A percentile compares a stretch with the other conserved stretches of the same genome.
Conservation (phyloP, 2,329 filamentous ascomycete genomes). For the Graphium sp. region DNA sequence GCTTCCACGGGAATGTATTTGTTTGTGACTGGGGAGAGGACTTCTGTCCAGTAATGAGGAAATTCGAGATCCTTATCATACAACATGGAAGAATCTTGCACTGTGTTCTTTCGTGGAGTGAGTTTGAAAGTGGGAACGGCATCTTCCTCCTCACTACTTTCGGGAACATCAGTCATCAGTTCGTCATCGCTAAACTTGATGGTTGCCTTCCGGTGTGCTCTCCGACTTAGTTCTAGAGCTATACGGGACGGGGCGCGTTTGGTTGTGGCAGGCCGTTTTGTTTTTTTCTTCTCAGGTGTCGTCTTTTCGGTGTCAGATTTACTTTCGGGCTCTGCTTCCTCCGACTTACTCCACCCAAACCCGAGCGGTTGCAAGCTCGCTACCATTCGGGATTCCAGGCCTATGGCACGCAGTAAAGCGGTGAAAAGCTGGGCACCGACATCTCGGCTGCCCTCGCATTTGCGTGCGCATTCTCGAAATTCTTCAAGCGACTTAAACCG, state of each 20-base stretch:
- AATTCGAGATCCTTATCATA: slow-evolving; percentile 67
- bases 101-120: background rate
- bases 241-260: background rate
- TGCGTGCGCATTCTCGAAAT: slow-evolving; percentile 52
- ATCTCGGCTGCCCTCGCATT: slow-evolving; percentile 69
- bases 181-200: slow-evolving; percentile 1
- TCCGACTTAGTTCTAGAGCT: background rate
- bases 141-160: slow-evolving; percentile 42
- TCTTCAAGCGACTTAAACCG: slow-evolving; percentile 46
- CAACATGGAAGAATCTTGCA: slow-evolving; percentile 12
- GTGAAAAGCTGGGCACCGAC: slow-evolving; percentile 83
- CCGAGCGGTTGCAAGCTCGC: slow-evolving; percentile 73
- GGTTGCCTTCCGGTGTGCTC: background rate
- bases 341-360: slow-evolving; percentile 77
- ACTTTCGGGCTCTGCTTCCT: slow-evolving; percentile 50
- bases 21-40: slow-evolving; percentile 64
- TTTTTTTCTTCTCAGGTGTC: slow-evolving; percentile 5
- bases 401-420: slow-evolving; percentile 62
- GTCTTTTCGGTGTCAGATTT: no score
- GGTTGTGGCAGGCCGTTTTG: slow-evolving; percentile 6
- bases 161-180: slow-evolving; percentile 19
- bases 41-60: slow-evolving; percentile 88
- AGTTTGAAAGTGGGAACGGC: slow-evolving; percentile 21
- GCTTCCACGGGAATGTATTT: slow-evolving; percentile 68
- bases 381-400: slow-evolving; percentile 69